Percentiles rank a stretch among this genome's conserved stretches.
phyloP scores from a whole-genome alignment of 2,329 filamentous ascomycete genomes.

The Xylariaceae sp. region DNA sequence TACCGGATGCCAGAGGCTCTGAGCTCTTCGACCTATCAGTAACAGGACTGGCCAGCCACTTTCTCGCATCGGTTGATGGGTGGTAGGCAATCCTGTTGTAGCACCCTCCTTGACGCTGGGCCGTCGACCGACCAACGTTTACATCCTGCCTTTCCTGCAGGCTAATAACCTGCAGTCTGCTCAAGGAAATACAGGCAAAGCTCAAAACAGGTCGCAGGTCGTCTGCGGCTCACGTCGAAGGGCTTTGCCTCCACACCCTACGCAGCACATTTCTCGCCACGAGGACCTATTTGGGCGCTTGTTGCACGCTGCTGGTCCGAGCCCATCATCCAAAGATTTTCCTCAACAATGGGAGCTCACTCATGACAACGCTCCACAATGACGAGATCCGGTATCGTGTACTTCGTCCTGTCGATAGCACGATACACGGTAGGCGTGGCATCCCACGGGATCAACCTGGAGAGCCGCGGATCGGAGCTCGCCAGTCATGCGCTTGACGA shows the following conservation, averaged over 20 bases:
- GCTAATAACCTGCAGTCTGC: no score
- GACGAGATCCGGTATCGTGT: conserved; percentile 1
- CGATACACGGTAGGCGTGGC: neutral
- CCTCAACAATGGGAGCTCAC: conserved; percentile 1
- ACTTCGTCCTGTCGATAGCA: conserved; percentile 4
- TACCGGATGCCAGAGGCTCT: no score
- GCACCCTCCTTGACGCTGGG: no score
- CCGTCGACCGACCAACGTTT: no score
- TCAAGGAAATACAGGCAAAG: neutral
- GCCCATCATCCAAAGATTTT: neutral
- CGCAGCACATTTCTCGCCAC: no score
- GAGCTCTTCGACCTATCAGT: neutral
- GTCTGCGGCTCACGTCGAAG: neutral
- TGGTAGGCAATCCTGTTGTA: no score
- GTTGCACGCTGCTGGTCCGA: neutral
- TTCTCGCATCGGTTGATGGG: no score
- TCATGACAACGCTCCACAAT: conserved; percentile 4
- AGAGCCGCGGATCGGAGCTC: neutral
- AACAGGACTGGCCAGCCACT: neutral
- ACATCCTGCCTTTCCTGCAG: no score
- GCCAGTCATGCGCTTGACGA: neutral
- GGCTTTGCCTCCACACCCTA: neutral
- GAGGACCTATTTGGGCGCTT: no score
- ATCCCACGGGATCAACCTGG: conserved; percentile 1
- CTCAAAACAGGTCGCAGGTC: neutral